phyloP scores from a whole-genome alignment of 495 filamentous ascomycete genomes.

The Aspergillus carlsbadensis region DNA sequence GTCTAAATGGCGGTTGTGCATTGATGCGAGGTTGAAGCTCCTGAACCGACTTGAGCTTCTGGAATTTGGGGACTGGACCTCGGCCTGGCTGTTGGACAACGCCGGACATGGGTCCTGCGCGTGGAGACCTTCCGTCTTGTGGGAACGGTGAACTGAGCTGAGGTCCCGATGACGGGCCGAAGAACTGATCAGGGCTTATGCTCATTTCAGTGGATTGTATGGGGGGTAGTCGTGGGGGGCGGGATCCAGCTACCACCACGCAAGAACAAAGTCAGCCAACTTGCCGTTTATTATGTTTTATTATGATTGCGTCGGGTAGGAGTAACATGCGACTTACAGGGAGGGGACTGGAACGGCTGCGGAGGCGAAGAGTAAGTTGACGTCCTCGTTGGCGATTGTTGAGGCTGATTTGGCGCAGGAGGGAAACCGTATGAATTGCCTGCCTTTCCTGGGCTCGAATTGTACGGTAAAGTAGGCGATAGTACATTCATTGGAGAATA shows the following conservation, averaged over 20 bases:
- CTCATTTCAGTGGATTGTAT: conserved; percentile 64
- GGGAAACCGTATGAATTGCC: conserved; percentile 49
- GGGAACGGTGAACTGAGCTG: conserved; percentile 71
- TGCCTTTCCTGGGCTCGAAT: conserved; percentile 56
- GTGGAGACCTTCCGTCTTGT: conserved; percentile 72
- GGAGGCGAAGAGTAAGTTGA: conserved; percentile 59
- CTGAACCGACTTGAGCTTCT: conserved; percentile 65
- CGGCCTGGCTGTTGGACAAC: conserved; percentile 51
- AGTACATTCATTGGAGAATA: conserved; percentile 94
- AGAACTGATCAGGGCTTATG: conserved; percentile 62
- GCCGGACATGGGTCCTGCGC: conserved; percentile 41
- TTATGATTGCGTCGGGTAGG: not conserved
- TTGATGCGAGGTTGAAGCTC: conserved; percentile 84
- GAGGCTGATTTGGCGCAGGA: conserved; percentile 37
- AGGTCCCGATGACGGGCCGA: conserved; percentile 65
- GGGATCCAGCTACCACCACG: conserved; percentile 33
- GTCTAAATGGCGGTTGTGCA: conserved; percentile 81
- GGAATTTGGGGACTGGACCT: conserved; percentile 84
- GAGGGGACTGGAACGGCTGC: conserved; percentile 65
- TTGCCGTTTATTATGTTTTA: too few relatives aligned
- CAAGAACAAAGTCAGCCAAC: not conserved
- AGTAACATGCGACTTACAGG: conserved; percentile 44
- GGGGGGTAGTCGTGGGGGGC: conserved; percentile 59
- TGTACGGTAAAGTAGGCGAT: conserved; percentile 59
- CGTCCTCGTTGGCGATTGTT: conserved; percentile 58